phyloP scores from a whole-genome alignment of 208 protist genomes.

The Acanthamoeba sp. region DNA sequence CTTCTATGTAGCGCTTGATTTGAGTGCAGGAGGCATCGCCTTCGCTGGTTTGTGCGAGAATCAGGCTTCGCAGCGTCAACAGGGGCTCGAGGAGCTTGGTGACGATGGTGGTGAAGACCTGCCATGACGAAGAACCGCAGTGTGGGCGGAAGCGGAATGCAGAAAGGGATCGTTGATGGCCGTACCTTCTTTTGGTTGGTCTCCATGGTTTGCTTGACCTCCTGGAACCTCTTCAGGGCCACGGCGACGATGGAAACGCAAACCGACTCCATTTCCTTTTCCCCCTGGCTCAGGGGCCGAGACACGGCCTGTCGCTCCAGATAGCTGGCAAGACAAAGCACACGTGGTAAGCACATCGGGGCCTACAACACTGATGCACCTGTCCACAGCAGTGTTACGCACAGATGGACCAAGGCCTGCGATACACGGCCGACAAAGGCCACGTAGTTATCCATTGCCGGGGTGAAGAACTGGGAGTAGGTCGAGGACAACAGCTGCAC shows the following conservation, averaged over 20 bases:
- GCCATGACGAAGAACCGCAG: background rate
- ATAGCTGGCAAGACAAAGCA: background rate
- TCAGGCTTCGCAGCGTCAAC: background rate
- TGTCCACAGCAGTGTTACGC: background rate
- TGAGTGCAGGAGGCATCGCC: background rate
- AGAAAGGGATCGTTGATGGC: background rate
- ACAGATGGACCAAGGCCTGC: constrained; percentile 33
- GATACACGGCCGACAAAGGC: background rate
- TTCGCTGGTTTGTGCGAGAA: background rate
- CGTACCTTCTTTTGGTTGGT: constrained; percentile 50
- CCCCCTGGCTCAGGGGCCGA: background rate
- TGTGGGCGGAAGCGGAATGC: background rate
- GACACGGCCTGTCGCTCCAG: background rate
- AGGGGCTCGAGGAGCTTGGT: constrained; percentile 44
- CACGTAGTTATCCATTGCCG: constrained; percentile 23
- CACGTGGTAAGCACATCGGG: background rate
- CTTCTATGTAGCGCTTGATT: constrained; percentile 48
- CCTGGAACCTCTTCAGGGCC: background rate
- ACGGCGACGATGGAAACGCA: background rate
- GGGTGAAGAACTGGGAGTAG: constrained; percentile 10
- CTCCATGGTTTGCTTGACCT: background rate
- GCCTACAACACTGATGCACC: background rate
- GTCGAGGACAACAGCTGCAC: constrained; percentile 23
- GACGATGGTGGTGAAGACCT: constrained; percentile 44
- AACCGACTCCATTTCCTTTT: constrained; percentile 7